Evolutionary conservation across 2,329 filamentous ascomycete genomes (phyloP), one percentile per base, ranked within the genome.

Genomic region (Ophiobolus disseminans): DNA sequence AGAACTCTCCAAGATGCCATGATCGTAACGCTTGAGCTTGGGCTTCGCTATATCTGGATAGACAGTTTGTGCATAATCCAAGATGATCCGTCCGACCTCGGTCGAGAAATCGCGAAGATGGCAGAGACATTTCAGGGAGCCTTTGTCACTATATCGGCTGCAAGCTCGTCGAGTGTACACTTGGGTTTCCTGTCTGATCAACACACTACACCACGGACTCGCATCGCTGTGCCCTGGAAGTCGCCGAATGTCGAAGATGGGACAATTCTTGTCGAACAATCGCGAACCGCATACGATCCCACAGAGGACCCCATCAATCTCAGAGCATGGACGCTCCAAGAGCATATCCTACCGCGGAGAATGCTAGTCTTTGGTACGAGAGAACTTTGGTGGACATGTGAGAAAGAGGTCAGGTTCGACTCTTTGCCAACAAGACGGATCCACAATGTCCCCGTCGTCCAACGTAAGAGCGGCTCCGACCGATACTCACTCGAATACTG

Each of bases 41-140:
- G 43, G 5, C 25, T 48, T 17, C 43, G 40, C 13, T 57, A 52
- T 36, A 36, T 57, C 10, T 57, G 54, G 54, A 50, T 55, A 9
- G 54, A 57, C 30, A 36, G 32, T 28, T 23, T 57, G 3, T 57
- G 54, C 26, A 57, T 57, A 22, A 42, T 55, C n/a, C 51, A 55
- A 21, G 51, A 57, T 28, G 48, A 50, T 21, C 42, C 42, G 11
- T 11, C 35, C 2, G 42, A 45, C 34, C 22, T 38, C 30, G 26
- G 13, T n/a, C 30, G 41, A 13, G 52, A 50, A 26, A 42, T 53
- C 38, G 46, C 30, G 13, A 13, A 26, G 28, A 45, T 36, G 36
- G 46, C 53, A 23, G 38, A 41, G 25, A 41, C 51, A 10, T 59
- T 38, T 26, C 20, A 48, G 32, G 20, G 52, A 5, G 48, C 55